Evolutionary conservation across 1,284 basidiomycete genomes (phyloP), one percentile per base, ranked within the genome.

Genomic region (Sanghuangporus weigelae): DNA sequence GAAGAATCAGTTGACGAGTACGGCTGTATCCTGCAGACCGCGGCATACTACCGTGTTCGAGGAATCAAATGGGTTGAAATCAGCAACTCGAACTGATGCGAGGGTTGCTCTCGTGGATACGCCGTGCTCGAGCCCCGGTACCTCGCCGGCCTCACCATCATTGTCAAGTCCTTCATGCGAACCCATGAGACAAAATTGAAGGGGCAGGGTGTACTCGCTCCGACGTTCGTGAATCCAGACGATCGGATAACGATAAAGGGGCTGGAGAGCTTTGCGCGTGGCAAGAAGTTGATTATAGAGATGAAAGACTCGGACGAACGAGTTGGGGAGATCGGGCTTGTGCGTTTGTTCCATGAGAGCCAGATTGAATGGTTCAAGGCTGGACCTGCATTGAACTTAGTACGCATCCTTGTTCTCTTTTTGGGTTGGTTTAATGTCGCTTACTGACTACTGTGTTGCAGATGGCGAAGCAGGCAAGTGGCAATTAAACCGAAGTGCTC

Each of bases 181-280:
- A 98, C 98, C 79, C 95, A 98, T 82, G 95, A 98, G 85, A 93
- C 92, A 75, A 97, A 97, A 86, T 82, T 96, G 83, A 96, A 96
- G 90, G 97, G 95, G 84, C 93, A 95, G 81, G 93, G 93, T 70
- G 94, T 96, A 90, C 91, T 96, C 67, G 92, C 93, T 1, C 79
- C 96, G 68, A 96, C 92, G 67, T 96, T 97, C 75, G 89, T 78
- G 66, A 84, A 97, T 80, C 90, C 94, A 23, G 81, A 81, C 68
- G 95, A 97, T 80, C 87, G 85, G 73, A 87, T 97, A 66, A 87
- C 89, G 71, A 93, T 97, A 73, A 75, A 89, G 65, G 95, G 93
- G 63, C 80, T 97, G 63, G 86, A 93, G 74, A 81, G 79, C 67
- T 94, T 97, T 74, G 84, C 89, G 1, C 93, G 93, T 49, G 95